Conservation (phyloP, 2,329 filamentous ascomycete genomes). For the Alternaria arbusti region DNA sequence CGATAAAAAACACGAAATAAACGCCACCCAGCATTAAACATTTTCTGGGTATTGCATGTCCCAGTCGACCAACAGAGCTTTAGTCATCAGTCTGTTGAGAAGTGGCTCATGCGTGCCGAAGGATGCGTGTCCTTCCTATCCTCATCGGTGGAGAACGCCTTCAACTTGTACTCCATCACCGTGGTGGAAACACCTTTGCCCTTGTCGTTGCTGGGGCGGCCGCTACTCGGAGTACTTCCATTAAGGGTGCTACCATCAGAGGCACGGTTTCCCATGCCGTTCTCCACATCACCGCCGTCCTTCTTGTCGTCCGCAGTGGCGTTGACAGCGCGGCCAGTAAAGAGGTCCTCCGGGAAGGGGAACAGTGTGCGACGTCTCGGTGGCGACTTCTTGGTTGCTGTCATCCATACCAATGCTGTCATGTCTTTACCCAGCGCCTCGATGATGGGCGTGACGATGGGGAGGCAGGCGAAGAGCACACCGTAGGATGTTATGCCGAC, state of each 20-base stretch:
- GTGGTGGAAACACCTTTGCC: background rate
- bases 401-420: slow-evolving; percentile 47
- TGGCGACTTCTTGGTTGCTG: slow-evolving; percentile 44
- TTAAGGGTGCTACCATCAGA: background rate
- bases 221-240: background rate
- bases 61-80: background rate
- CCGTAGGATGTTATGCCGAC: slow-evolving; percentile 47
- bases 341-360: slow-evolving; percentile 35
- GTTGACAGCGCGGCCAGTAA: slow-evolving; percentile 17
- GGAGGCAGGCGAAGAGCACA: slow-evolving; percentile 40
- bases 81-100: background rate
- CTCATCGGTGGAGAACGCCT: background rate
- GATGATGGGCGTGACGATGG: slow-evolving; percentile 48
- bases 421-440: slow-evolving; percentile 50
- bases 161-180: background rate
- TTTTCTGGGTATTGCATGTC: background rate
- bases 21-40: background rate
- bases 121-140: background rate
- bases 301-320: background rate
- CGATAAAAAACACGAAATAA: background rate
- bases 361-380: slow-evolving; percentile 41
- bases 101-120: background rate
- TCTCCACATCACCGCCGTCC: background rate
- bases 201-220: background rate
- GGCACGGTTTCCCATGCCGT: background rate